Evolutionary conservation across 495 filamentous ascomycete species (phyloP), one percentile per base, ranked within the genome.

Genomic region (Penicillium subrubescens): DNA sequence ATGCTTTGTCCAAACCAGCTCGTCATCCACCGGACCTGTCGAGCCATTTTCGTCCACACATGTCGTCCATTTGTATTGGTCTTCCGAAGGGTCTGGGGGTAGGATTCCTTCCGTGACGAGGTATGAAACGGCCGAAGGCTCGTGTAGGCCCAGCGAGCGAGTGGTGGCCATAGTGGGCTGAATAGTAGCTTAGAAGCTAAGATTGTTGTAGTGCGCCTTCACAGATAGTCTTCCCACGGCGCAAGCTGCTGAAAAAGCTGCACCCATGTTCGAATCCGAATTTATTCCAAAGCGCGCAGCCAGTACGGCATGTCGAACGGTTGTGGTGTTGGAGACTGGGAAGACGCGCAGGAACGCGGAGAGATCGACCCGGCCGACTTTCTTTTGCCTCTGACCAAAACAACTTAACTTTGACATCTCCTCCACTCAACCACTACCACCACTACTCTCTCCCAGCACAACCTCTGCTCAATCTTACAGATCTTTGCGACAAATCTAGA

Each of bases 131-230:
- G 88, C 92, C 60, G 90, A 84, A 63, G 95, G 94, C 72, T 89
- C 86, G 77, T 97, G 94, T 67, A 96, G 81, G 68, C 95, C 95
- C 60, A 97, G 84, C 48, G 93, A 97, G 61, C 86, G 88, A 72
- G 95, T 87, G 62, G 91, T 86, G 63, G 94, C 93, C 95, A 99
- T 98, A 62, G 43, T 77, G 65, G 59, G 74, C 61, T 70, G 66
- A 60, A 34, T 23, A 12, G 8, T 4, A 39, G 53, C 53, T 67
- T 67, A 70, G 69, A 31, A 72, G 66, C 65, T 27, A 46, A 41
- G 39, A 54, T 68, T 68, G 69, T 54, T 54, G 64, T 55, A 60
- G 10, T 63, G 61, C 69, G 63, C 63, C 65, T 65, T 67, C 70
- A 66, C 62, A 66, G 63, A 62, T 55, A 70, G 65, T 55, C 57